Conservation (phyloP, 2,329 filamentous ascomycete species). For the Hansfordia pulvinata region DNA sequence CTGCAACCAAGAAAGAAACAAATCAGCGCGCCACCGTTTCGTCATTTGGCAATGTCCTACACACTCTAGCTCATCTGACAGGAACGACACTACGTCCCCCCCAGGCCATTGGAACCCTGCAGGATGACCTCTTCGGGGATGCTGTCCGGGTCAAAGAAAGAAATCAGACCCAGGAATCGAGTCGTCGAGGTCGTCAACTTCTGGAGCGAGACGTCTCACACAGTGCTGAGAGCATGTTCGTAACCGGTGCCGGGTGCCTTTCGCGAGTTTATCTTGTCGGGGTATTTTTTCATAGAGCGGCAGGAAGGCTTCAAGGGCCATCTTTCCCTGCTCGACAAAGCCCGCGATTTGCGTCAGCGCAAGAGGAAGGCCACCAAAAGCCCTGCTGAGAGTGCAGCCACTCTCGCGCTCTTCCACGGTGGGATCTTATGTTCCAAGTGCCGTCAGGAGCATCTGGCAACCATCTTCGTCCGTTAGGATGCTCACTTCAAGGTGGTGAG, state of each 20-base stretch:
- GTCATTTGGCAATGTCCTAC: constrained; percentile 2
- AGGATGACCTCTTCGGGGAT: constrained; percentile 13
- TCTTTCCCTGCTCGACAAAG: constrained; percentile 12
- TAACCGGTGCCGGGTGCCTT: constrained; percentile 9
- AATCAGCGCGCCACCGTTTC: neutral
- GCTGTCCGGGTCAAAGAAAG: constrained; percentile 14
- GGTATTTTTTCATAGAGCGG: constrained; percentile 13
- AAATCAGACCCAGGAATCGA: constrained; percentile 11
- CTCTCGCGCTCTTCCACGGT: constrained; percentile 5
- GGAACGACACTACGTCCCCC: constrained; percentile 10
- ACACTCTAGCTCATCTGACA: constrained; percentile 15
- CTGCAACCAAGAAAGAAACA: constrained; percentile 2
- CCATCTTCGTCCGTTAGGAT: constrained; percentile 5
- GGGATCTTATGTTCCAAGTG: constrained; percentile 8
- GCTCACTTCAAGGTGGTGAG: too few relatives aligned
- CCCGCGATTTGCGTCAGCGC: constrained; percentile 15
- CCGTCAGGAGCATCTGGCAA: constrained; percentile 13
- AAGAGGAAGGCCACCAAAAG: constrained; percentile 15
- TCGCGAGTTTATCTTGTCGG: constrained; percentile 13
- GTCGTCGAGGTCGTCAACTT: constrained; percentile 8
- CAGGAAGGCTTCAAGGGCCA: constrained; percentile 13
- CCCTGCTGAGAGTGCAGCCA: constrained; percentile 7
- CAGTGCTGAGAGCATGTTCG: constrained; percentile 14
- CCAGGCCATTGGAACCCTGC: constrained; percentile 5
- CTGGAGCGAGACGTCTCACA: constrained; percentile 15